Base-by-base conservation (phyloP, 495 filamentous ascomycete genomes). In the Trypethelium eluteriae region DNA sequence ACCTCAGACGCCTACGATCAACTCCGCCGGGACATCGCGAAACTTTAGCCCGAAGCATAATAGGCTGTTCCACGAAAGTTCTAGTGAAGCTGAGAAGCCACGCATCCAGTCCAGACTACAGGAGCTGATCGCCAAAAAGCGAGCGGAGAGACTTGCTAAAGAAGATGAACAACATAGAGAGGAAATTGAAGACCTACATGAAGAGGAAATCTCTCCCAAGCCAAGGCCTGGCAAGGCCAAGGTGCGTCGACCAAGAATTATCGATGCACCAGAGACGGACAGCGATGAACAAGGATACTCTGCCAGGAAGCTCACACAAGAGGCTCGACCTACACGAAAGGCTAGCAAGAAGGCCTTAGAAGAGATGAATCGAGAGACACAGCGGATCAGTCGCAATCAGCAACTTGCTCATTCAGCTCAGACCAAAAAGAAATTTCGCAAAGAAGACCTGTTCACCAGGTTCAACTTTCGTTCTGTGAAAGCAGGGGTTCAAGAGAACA, bases 281-380 rank as follows among this genome's bases (percentile, higher is more conserved):
- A 79, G 83, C 66, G 81, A 80, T 10, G 84, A 88, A 67, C 32
- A 67, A 12, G 83, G 83, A 44, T 80, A 78, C 9, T 83, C 80
- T 39, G 87, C 78, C 5, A 77, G 80, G 41, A 86, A 81, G 66
- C 74, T 90, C 39, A 84, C 84, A 1, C 87, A 90, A 66, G 79
- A 87, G 41, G 75, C 85, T 14, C 85, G 86, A 6, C 89, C 91
- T 4, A 79, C 88, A 3, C 85, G 94, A 1, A 96, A 92, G 71
- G 94, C 94, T 3, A 91, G 93, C 78, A 98, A 95, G 79, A 96
- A 93, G 79, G 94, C 95, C 0, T 66, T 96, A n/a, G 90, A 96
- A 76, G 93, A 98, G 72, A 96, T 98, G 87, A 85, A 85, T 65
- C 82, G 90, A 53, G 94, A 98, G 76, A 96, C 93, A 1, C 93